These are phyloP conservation scores for Licmophora abbreviata DNA, from an alignment of 108 stramenopile genomes.

Conservation along the genomic window DNA sequence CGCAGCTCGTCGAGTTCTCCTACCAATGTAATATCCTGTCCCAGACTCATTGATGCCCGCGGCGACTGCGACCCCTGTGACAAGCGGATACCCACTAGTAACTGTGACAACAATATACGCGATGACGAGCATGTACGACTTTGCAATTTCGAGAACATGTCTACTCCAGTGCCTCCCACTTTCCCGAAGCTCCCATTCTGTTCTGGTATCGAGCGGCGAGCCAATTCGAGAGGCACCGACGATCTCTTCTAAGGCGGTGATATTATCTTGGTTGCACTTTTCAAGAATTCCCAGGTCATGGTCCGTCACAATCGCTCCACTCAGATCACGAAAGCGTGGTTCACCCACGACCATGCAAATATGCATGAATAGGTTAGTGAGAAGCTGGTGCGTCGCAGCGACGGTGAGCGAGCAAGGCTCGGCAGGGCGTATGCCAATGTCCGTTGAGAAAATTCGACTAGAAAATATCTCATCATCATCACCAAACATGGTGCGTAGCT, in stretches of 20 bases:
- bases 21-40: not conserved
- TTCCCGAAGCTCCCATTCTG: slow-evolving; percentile 25
- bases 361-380: slow-evolving; percentile 59
- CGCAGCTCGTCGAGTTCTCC: not conserved
- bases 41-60: slow-evolving; percentile 24
- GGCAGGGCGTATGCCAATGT: slow-evolving; percentile 59
- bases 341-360: slow-evolving; percentile 46
- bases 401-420: slow-evolving; percentile 69
- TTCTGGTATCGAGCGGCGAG: not conserved
- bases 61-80: slow-evolving; percentile 30
- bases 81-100: slow-evolving; percentile 46
- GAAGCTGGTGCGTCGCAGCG: slow-evolving; percentile 57
- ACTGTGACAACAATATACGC: slow-evolving; percentile 61
- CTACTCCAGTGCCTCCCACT: slow-evolving; percentile 53
- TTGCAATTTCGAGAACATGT: slow-evolving; percentile 54
- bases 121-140: slow-evolving; percentile 56
- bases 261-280: slow-evolving; percentile 39
- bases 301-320: slow-evolving; percentile 38
- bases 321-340: slow-evolving; percentile 25
- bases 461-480: slow-evolving; percentile 17
- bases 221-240: slow-evolving; percentile 31
- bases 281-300: slow-evolving; percentile 47
- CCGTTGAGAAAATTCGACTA: slow-evolving; percentile 55
- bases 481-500: slow-evolving; percentile 40
- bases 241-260: slow-evolving; percentile 43